Evolutionary conservation across 1,139 yeast species (phyloP), one percentile per base, ranked within the genome.

Genomic region (Debaryomyces subglobosus): DNA sequence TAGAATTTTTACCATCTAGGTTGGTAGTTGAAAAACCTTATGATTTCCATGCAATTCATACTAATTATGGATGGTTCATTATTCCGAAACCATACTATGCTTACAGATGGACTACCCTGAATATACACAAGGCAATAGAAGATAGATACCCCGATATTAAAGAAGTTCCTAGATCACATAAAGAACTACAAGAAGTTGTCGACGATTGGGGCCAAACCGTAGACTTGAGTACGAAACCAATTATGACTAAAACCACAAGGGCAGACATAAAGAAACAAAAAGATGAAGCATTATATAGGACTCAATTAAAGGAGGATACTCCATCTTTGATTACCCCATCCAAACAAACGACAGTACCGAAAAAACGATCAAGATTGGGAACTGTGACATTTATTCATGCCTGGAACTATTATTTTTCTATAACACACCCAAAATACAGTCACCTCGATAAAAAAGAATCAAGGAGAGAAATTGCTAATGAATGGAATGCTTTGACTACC

Each of bases 321-420:
- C 49, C 49, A 13, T 27, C 23, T 3, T 43, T 27, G 27, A 47
- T 12, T 23, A 38, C 39, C 37, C 13, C 43, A n/a, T n/a, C 25
- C 6, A 32, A 39, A 21, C 32, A 40, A 18, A 12, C 29, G 21
- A 21, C 20, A 8, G 27, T 43, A 9, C 47, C 39, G 15, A 44
- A 50, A 30, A 30, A 50, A 5, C 43, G 55, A 46, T 10, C 36
- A 16, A 45, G 44, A 32, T 38, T 37, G 20, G 49, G 41, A 47
- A 37, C 57, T 1, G 58, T 69, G 21, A 63, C 68, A 9, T 60
- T 61, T 51, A 65, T 64, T 13, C 65, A 69, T 45, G 74, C 74
- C 0, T 69, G 75, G 74, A 70, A 68, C 56, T 71, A 68, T 50
- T 69, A 54, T 49, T 54, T 60, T 46, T 57, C 68, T 16, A 49